Base-by-base conservation (phyloP, 805 yeast genomes). In the Torulaspora quercuum region DNA sequence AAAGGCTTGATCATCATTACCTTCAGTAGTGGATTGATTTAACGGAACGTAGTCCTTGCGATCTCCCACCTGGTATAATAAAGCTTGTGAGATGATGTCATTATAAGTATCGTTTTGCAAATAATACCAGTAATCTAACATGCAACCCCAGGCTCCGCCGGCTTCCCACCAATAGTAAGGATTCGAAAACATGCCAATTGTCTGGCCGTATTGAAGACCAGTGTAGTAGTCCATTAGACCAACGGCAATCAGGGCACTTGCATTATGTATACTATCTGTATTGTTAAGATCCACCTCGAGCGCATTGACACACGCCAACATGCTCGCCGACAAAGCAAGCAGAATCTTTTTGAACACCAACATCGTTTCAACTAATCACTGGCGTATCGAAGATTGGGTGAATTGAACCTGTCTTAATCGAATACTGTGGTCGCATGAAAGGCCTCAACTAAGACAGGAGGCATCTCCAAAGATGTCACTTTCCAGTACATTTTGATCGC, bases 121-220 rank as follows among this genome's bases (percentile, higher is more conserved):
- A 57, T 70, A 80, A 48, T 58, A 78, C 65, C 86, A 72, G 61
- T 83, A 82, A 59, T 88, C 96, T 28, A 90, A 55, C 72, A 90
- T 67, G 12, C 83, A 70, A 6, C 95, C 95, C 85, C 88, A 87
- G 2, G 90, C 95, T 43, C 89, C 95, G 48, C 97, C 97, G 7
- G 97, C 95, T 65, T 88, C 87, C 97, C 97, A 89, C 98, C 97
- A 90, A 70, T 90, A 90, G 70, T 90, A 89, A 0, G 97, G 97
- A 55, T 70, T 66, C 8, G 80, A 68, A 60, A 92, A 89, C 88
- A 83, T 79, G 27, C 97, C 98, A 17, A 84, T 68, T 4, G 88
- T 74, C 6, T 89, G 82, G 22, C 96, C 97, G 27, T 69, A 59
- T 20, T 72, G 65, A 16, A 59, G 52, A 25, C 94, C 90, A 10